Evolutionary conservation across 345 rosid species (phyloP).

Genomic region (Reutealis trisperma): DNA sequence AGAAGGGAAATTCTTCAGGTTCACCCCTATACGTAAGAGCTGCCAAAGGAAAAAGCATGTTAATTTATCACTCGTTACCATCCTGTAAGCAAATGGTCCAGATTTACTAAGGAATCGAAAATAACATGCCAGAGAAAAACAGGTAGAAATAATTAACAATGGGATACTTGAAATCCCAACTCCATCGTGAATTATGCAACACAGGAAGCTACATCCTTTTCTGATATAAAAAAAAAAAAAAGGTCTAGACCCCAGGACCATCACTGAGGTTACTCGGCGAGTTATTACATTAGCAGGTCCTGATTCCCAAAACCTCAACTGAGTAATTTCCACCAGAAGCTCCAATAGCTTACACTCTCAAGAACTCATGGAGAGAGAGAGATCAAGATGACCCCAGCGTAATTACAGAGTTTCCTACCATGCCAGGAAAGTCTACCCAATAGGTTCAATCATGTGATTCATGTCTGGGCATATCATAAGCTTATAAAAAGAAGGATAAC

Average conservation of each 20-base stretch:
- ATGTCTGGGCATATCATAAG: not conserved
- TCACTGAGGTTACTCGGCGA: not conserved
- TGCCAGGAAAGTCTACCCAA: not conserved
- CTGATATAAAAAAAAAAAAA: not conserved
- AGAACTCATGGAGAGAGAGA: not conserved
- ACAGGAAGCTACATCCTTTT: not conserved
- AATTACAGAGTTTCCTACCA: not conserved
- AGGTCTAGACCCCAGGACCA: not conserved
- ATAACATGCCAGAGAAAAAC: not conserved
- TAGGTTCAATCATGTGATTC: not conserved
- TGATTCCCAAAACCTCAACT: not conserved
- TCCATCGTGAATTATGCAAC: not conserved
- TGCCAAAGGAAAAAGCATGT: conserved; percentile 33
- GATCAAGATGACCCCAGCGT: not conserved
- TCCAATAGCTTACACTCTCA: not conserved
- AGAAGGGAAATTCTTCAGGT: conserved; percentile 85
- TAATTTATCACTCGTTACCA: not conserved
- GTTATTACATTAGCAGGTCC: not conserved
- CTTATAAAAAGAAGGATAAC: not conserved
- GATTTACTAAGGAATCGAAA: too few species aligned
- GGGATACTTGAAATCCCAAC: not conserved
- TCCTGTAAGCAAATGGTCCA: not conserved
- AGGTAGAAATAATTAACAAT: not conserved
- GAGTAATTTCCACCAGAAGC: not conserved
- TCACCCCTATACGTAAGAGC: conserved; percentile 74